Conservation (phyloP, 805 yeast species). For the Isabelozyma rhagii region DNA sequence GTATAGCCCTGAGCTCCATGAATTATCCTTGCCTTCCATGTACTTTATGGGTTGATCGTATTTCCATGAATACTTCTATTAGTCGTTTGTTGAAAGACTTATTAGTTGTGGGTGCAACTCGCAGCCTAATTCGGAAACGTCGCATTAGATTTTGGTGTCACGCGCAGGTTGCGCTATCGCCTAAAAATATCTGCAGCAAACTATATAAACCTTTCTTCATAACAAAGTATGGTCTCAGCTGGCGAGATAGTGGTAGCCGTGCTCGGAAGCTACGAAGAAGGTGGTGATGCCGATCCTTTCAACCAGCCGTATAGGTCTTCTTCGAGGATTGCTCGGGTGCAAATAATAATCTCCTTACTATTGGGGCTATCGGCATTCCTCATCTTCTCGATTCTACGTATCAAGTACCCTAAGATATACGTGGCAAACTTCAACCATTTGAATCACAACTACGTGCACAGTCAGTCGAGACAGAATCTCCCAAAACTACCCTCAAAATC, state of each 20-base stretch:
- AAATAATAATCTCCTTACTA: slow-evolving; percentile 62
- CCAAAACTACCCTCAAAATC: slow-evolving; percentile 58
- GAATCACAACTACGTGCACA: slow-evolving; percentile 38
- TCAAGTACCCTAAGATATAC: slow-evolving; percentile 75
- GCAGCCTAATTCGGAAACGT: too few species aligned
- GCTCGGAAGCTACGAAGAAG: not conserved
- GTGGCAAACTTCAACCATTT: slow-evolving; percentile 69
- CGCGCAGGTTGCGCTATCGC: not conserved
- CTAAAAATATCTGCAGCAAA: not conserved
- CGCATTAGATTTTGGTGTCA: not conserved
- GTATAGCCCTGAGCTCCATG: too few species aligned
- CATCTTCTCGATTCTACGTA: slow-evolving; percentile 66
- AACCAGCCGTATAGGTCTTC: slow-evolving; percentile 9
- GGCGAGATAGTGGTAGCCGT: not conserved
- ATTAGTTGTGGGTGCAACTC: too few species aligned
- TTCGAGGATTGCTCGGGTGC: slow-evolving; percentile 69
- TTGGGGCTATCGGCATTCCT: slow-evolving; percentile 69
- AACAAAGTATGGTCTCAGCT: not conserved
- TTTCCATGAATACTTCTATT: too few species aligned
- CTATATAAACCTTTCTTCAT: not conserved
- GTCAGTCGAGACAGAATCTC: slow-evolving; percentile 45
- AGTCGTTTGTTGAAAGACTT: too few species aligned
- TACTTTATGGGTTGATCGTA: too few species aligned
- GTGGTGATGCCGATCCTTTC: not conserved
- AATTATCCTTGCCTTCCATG: too few species aligned